Evolutionary conservation across 768 basidiomycete genomes (phyloP).

Genomic region (Sutorius australiensis): DNA sequence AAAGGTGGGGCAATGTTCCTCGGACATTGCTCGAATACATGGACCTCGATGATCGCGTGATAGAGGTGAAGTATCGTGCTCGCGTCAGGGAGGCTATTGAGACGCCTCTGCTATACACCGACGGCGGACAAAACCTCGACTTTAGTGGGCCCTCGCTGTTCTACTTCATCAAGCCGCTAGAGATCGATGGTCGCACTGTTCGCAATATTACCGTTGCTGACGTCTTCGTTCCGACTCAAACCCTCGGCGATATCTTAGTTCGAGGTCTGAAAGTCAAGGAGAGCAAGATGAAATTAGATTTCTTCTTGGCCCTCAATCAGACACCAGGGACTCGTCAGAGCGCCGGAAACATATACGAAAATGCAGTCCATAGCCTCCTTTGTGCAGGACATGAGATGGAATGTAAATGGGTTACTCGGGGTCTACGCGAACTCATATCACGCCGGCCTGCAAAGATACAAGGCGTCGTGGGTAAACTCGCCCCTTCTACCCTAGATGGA

Average conservation of each 20-base stretch:
- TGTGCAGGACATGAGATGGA: neutral
- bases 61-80: neutral
- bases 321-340: neutral
- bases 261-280: neutral
- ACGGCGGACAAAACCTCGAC: neutral
- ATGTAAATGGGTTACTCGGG: neutral
- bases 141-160: neutral
- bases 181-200: fast-evolving
- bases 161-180: neutral
- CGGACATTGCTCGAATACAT: neutral
- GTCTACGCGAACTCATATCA: too few relatives aligned
- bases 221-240: neutral
- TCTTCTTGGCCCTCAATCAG: neutral
- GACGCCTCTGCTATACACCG: too few relatives aligned
- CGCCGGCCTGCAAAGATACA: neutral
- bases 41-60: fast-evolving
- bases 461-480: neutral
- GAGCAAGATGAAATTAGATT: fast-evolving
- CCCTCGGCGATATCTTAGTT: neutral
- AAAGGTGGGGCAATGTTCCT: neutral
- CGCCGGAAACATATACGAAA: neutral
- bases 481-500: neutral
- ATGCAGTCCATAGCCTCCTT: neutral
- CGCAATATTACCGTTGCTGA: too few relatives aligned
- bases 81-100: neutral